Conservation (phyloP, 257 asterid genomes). For the Nicotiana attenuata region DNA sequence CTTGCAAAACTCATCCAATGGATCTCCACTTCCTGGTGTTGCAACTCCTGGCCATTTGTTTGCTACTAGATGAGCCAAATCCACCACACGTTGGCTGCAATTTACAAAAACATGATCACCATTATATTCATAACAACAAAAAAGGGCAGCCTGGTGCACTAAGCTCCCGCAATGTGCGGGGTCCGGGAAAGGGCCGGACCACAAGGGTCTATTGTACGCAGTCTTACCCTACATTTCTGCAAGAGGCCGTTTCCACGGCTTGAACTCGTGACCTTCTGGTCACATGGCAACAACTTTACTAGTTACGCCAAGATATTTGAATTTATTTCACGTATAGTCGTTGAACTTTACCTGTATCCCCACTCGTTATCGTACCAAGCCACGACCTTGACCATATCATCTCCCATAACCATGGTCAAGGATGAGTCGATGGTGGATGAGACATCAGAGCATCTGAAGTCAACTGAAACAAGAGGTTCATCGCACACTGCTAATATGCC, state of each 20-base stretch:
- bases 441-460: slow-evolving; percentile 73
- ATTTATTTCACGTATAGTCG: not conserved
- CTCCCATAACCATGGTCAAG: slow-evolving; percentile 97
- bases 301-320: too few species aligned
- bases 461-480: slow-evolving; percentile 77
- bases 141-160: too few species aligned
- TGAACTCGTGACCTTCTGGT: too few species aligned
- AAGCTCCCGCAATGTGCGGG: too few species aligned
- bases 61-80: slow-evolving; percentile 90
- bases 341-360: slow-evolving; percentile 72
- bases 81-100: slow-evolving; percentile 90
- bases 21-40: slow-evolving; percentile 57
- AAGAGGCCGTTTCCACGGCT: too few species aligned
- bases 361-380: slow-evolving; percentile 96
- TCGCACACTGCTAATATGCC: slow-evolving; percentile 81
- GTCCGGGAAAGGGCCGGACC: too few species aligned
- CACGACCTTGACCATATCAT: slow-evolving; percentile 94
- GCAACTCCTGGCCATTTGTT: slow-evolving; percentile 67
- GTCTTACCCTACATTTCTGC: too few species aligned
- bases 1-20: slow-evolving; percentile 80
- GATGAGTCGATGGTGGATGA: slow-evolving; percentile 81
- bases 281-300: too few species aligned
- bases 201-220: too few species aligned
- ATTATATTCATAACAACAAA: not conserved
- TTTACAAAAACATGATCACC: not conserved